Conservation (phyloP, 306 rosid species). For the Cucumis cinereus region DNA sequence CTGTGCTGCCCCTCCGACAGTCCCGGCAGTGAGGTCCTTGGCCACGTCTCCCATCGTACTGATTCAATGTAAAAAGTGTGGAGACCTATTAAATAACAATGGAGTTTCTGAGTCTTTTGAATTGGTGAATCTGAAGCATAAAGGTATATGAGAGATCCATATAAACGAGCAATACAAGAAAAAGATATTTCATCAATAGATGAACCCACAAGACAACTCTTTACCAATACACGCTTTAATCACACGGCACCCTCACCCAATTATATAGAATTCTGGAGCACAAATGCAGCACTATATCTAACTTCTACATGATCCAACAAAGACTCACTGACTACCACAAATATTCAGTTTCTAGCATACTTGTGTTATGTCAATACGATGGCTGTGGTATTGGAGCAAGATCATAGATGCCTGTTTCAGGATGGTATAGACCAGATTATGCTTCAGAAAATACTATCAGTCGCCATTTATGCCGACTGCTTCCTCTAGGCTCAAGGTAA, state of each 20-base stretch:
- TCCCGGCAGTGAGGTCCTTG: slow-evolving; percentile 86
- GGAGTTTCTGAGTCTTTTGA: neutral
- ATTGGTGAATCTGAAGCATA: neutral
- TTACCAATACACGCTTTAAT: slow-evolving; percentile 1
- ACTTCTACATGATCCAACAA: neutral
- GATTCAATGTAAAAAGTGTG: neutral
- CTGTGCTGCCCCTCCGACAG: slow-evolving; percentile 89
- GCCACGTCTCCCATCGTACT: slow-evolving; percentile 84
- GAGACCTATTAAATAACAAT: neutral
- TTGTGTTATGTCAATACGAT: neutral
- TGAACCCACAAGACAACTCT: neutral
- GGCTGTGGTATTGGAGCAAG: neutral
- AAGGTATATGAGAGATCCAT: neutral
- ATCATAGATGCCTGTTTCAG: neutral
- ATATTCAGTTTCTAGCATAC: neutral
- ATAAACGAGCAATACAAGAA: neutral
- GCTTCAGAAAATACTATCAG: neutral
- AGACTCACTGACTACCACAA: neutral
- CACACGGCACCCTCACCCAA: neutral
- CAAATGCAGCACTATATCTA: neutral
- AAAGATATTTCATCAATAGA: neutral
- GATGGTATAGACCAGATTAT: neutral
- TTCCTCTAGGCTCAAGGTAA: neutral
- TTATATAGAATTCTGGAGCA: neutral
- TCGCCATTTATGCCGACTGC: neutral